These are phyloP conservation scores for Hypoxylon subgilvum DNA, from an alignment of 495 filamentous ascomycete genomes.

Conservation along the genomic window DNA sequence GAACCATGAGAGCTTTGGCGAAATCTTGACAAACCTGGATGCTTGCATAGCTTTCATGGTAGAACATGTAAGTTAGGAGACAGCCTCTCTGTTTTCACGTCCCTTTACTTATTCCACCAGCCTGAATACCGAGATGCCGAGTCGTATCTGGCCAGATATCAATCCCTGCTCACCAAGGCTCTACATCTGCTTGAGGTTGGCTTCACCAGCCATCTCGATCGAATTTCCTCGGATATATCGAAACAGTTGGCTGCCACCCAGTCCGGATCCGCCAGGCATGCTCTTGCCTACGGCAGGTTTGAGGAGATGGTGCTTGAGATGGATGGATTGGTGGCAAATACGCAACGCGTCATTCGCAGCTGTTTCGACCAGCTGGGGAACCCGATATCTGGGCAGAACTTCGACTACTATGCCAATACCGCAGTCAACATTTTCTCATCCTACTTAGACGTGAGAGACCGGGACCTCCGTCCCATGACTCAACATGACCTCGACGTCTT, in stretches of 20 bases:
- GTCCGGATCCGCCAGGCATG: constrained; percentile 57
- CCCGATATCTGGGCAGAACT: constrained; percentile 60
- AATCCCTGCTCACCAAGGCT: constrained; percentile 72
- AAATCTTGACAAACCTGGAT: constrained; percentile 84
- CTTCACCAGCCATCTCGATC: constrained; percentile 53
- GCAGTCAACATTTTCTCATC: constrained; percentile 54
- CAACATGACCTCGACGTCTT: constrained; percentile 61
- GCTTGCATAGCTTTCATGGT: constrained; percentile 90
- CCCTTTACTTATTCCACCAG: constrained; percentile 52
- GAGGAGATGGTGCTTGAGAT: constrained; percentile 55
- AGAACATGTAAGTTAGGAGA: constrained; percentile 65
- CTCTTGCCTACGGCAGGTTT: constrained; percentile 58
- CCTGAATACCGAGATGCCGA: constrained; percentile 83
- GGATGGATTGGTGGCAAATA: constrained; percentile 53
- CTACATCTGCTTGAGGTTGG: constrained; percentile 60
- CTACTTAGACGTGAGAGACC: constrained; percentile 52
- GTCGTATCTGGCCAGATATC: constrained; percentile 86
- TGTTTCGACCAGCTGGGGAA: constrained; percentile 66
- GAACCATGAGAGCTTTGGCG: constrained; percentile 77
- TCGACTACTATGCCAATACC: constrained; percentile 68
- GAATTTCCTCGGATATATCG: constrained; percentile 52
- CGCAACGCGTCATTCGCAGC: constrained; percentile 55
- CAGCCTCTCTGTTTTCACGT: neutral
- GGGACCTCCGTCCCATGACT: constrained; percentile 59
- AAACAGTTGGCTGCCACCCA: constrained; percentile 53